phyloP scores from a whole-genome alignment of 2,329 filamentous ascomycete genomes.

The Raffaelea albimanens region DNA sequence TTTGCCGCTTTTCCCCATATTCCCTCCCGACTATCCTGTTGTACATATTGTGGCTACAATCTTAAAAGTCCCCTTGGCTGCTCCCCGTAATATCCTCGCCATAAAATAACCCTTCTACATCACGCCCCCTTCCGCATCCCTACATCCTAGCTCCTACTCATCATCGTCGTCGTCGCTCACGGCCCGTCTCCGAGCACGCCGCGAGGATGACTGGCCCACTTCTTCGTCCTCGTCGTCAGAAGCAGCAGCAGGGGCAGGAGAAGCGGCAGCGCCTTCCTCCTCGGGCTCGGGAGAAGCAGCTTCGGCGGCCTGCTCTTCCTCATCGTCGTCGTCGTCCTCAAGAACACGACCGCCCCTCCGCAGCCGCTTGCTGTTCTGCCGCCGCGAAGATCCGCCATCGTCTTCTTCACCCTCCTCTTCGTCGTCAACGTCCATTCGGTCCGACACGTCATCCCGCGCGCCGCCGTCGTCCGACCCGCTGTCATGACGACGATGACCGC shows the following conservation, averaged over 20 bases:
- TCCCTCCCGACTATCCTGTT: no score
- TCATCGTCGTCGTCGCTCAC: conserved; percentile 17
- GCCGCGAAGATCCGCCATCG: conserved; percentile 12
- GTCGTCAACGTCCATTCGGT: conserved; percentile 47
- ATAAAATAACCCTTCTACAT: no score
- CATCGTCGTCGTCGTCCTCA: conserved; percentile 4
- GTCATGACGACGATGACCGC: conserved; percentile 1
- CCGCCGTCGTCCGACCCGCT: conserved; percentile 4
- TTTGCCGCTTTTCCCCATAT: no score
- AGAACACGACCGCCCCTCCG: not conserved
- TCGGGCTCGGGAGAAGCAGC: conserved; percentile 16
- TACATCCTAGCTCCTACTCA: not conserved
- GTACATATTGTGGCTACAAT: no score
- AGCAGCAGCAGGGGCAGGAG: conserved; percentile 12
- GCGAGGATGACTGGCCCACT: conserved; percentile 7
- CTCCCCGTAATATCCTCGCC: no score
- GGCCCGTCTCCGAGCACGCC: conserved; percentile 23
- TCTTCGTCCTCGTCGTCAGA: conserved; percentile 22
- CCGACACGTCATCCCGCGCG: conserved; percentile 21
- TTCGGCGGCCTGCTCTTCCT: conserved; percentile 10
- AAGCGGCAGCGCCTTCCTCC: no score
- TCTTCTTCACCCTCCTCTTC: conserved; percentile 25
- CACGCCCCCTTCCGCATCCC: not conserved
- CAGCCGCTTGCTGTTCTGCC: no score
- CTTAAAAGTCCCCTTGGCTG: no score